Evolutionary conservation across 2,329 filamentous ascomycete species (phyloP).

Genomic region (Xenoacremonium recifei): DNA sequence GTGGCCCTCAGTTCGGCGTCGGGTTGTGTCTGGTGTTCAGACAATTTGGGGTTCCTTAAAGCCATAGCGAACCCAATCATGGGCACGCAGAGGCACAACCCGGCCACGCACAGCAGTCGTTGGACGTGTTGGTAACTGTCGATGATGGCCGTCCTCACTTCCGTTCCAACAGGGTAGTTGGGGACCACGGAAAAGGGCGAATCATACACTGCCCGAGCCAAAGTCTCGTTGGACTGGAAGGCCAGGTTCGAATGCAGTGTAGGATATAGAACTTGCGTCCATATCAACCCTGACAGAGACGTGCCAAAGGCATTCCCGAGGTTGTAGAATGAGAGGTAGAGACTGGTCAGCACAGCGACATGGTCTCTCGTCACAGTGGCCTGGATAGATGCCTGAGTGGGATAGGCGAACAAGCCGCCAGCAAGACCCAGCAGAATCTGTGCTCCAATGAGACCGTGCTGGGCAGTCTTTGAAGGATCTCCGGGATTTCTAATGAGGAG

Average conservation of each 20-base stretch:
- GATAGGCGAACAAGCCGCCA: slow-evolving; percentile 54
- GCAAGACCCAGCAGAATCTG: slow-evolving; percentile 58
- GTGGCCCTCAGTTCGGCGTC: too few relatives aligned
- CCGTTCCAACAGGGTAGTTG: slow-evolving; percentile 40
- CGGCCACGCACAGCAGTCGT: slow-evolving; percentile 42
- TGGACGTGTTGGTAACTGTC: slow-evolving; percentile 44
- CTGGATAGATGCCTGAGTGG: slow-evolving; percentile 40
- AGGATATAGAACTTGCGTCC: slow-evolving; percentile 39
- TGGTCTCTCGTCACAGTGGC: slow-evolving; percentile 36
- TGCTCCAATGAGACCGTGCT: slow-evolving; percentile 52
- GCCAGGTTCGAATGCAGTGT: slow-evolving; percentile 30
- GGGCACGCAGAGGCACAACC: slow-evolving; percentile 45
- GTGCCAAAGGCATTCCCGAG: slow-evolving; percentile 41
- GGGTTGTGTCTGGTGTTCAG: slow-evolving; percentile 30
- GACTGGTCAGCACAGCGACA: slow-evolving; percentile 36
- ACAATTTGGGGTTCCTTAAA: slow-evolving; percentile 44
- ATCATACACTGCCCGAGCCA: slow-evolving; percentile 36
- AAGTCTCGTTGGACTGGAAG: slow-evolving; percentile 32
- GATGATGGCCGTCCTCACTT: slow-evolving; percentile 43
- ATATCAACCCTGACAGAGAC: slow-evolving; percentile 39
- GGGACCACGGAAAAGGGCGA: slow-evolving; percentile 34
- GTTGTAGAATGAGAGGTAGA: slow-evolving; percentile 42
- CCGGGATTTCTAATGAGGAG: slow-evolving; percentile 56
- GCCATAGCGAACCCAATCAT: slow-evolving; percentile 44
- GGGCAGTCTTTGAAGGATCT: slow-evolving; percentile 37